Conservation (phyloP, 805 yeast species). For the Kazachstania kunashirensis region DNA sequence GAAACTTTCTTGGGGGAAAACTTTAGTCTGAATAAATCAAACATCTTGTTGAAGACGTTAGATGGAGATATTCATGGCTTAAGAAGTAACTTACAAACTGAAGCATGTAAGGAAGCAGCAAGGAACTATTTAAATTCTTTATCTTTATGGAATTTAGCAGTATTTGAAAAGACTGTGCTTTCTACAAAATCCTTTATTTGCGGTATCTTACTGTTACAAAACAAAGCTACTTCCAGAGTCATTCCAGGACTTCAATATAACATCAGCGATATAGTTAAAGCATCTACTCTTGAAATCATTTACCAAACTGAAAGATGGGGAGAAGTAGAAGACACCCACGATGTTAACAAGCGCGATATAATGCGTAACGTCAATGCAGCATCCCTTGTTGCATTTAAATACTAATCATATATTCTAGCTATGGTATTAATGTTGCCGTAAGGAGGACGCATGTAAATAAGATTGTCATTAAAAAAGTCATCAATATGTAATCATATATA, state of each 20-base stretch:
- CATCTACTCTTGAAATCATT: constrained; percentile 72
- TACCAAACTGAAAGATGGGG: constrained; percentile 92
- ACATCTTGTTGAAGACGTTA: constrained; percentile 43
- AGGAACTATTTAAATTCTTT: constrained; percentile 52
- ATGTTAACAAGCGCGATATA: constrained; percentile 88
- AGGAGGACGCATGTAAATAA: constrained; percentile 1
- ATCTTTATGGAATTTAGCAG: constrained; percentile 69
- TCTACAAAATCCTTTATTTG: constrained; percentile 79
- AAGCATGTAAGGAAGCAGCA: constrained; percentile 52
- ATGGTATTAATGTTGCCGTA: background rate
- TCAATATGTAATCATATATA: no score
- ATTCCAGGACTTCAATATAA: constrained; percentile 30
- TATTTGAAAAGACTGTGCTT: constrained; percentile 82
- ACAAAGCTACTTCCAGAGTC: constrained; percentile 16
- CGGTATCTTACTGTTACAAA: constrained; percentile 60
- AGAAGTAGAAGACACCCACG: constrained; percentile 97
- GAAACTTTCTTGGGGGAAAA: constrained; percentile 44
- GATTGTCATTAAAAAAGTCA: constrained; percentile 6
- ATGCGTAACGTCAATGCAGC: constrained; percentile 76
- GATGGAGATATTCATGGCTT: constrained; percentile 80
- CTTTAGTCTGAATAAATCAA: constrained; percentile 2
- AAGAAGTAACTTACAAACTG: constrained; percentile 66
- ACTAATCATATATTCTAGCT: background rate
- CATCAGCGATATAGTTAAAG: constrained; percentile 63
- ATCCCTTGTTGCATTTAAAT: constrained; percentile 41